Percentiles rank a stretch among this genome's conserved stretches.
Conservation (phyloP, 495 filamentous ascomycete species). For the Talaromyces thailandensis region DNA sequence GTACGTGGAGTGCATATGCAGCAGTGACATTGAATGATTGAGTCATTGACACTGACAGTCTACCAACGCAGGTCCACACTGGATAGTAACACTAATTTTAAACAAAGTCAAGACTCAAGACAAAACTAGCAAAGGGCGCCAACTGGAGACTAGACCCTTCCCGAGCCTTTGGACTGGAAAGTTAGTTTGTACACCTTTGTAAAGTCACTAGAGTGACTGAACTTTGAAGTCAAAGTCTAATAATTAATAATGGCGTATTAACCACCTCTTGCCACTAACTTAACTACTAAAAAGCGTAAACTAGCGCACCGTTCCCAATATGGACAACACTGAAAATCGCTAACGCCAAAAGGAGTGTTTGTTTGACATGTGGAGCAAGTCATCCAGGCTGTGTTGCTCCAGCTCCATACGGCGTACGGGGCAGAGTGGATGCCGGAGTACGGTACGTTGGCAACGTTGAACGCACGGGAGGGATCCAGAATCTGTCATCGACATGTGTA, state of each 20-base stretch:
- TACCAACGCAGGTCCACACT: background rate
- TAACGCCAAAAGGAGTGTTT: background rate
- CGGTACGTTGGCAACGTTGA: no score
- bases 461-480: background rate
- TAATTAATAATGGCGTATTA: background rate
- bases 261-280: no score
- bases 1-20: background rate
- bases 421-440: background rate
- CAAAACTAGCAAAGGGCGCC: background rate
- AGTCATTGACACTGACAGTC: no score
- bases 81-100: background rate
- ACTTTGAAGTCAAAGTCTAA: background rate
- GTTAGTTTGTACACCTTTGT: background rate
- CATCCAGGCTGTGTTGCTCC: background rate
- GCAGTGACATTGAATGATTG: background rate
- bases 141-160: background rate
- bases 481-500: background rate
- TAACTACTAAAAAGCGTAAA: no score
- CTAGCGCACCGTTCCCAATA: background rate
- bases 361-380: background rate
- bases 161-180: background rate
- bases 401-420: slow-evolving; percentile 1
- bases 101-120: background rate
- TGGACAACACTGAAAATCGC: background rate
- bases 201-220: no score